Evolutionary conservation across 345 rosid species (phyloP).

Genomic region (Camelina neglecta): DNA sequence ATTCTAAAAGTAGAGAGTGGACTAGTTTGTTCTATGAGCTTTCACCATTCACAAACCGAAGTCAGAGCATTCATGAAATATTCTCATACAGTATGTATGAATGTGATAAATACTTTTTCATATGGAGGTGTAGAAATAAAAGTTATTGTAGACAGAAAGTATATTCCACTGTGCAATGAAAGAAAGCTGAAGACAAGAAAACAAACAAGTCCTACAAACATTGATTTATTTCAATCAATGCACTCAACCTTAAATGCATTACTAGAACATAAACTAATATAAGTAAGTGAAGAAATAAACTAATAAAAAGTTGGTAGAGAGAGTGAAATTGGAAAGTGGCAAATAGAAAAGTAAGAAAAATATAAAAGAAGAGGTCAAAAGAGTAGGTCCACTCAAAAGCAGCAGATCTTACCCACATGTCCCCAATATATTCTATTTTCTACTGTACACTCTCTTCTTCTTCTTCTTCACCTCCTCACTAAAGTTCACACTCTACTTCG

Average conservation of each 20-base stretch:
- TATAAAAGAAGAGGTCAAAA: slow-evolving; percentile 43
- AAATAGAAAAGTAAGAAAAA: slow-evolving; percentile 15
- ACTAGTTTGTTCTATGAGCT: slow-evolving; percentile 7
- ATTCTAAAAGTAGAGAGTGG: background rate
- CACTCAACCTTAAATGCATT: slow-evolving; percentile 37
- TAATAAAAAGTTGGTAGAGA: background rate
- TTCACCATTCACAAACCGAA: background rate
- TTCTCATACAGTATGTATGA: background rate
- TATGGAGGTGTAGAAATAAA: background rate
- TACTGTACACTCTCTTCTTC: slow-evolving; percentile 48
- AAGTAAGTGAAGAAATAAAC: background rate
- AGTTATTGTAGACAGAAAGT: slow-evolving; percentile 33
- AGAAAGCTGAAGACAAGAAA: slow-evolving; percentile 32
- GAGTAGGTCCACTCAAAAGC: slow-evolving; percentile 38
- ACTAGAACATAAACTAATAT: slow-evolving; percentile 4
- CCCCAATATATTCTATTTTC: slow-evolving; percentile 47
- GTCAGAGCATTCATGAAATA: slow-evolving; percentile 3
- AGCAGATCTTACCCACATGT: slow-evolving; percentile 47
- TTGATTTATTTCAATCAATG: slow-evolving; percentile 31
- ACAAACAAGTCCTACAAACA: slow-evolving; percentile 31
- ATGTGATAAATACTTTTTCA: background rate
- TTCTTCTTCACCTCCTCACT: slow-evolving; percentile 30
- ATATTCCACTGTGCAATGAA: slow-evolving; percentile 18
- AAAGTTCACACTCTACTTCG: slow-evolving; percentile 32
- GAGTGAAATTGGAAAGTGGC: slow-evolving; percentile 26